These are phyloP conservation scores for Cryphonectria japonica DNA, from an alignment of 2,329 filamentous ascomycete genomes.

Conservation along the genomic window DNA sequence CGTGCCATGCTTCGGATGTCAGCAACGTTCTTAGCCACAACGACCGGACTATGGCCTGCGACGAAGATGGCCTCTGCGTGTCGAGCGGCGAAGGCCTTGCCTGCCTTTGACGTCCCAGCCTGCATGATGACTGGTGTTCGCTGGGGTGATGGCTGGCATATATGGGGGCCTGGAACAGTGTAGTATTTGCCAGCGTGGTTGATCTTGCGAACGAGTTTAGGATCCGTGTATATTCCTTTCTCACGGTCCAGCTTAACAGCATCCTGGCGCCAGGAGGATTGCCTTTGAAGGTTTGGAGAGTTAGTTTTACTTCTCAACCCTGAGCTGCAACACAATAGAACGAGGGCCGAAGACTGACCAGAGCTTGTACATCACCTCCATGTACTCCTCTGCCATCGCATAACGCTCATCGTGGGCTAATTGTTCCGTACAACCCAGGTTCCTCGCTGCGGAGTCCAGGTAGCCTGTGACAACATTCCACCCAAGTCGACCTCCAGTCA, in stretches of 20 bases:
- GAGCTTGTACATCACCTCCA: constrained; percentile 68
- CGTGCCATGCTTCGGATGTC: constrained; percentile 58
- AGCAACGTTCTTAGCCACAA: constrained; percentile 59
- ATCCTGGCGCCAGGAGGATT: constrained; percentile 67
- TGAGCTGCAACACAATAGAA: neutral
- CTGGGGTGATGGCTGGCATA: constrained; percentile 65
- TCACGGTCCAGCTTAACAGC: constrained; percentile 64
- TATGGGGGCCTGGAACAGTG: constrained; percentile 63
- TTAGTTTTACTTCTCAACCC: neutral
- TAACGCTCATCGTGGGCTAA: constrained; percentile 67
- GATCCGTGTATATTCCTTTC: constrained; percentile 59
- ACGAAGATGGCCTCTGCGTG: constrained; percentile 70
- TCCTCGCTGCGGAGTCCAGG: constrained; percentile 69
- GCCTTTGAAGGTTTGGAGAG: constrained; percentile 39
- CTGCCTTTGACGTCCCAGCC: constrained; percentile 64
- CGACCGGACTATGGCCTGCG: constrained; percentile 58
- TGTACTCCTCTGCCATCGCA: constrained; percentile 65
- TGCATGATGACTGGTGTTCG: constrained; percentile 68
- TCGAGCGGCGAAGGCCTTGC: constrained; percentile 63
- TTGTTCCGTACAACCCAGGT: constrained; percentile 54
- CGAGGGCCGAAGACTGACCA: constrained; percentile 13
- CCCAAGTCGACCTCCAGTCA: constrained; percentile 64
- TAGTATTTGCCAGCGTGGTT: constrained; percentile 69
- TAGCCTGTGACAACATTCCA: constrained; percentile 74
- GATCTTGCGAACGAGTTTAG: constrained; percentile 62